Evolutionary conservation across 164 flowering plant species (phyloP).

Genomic region (Nymphaea thermarum): DNA sequence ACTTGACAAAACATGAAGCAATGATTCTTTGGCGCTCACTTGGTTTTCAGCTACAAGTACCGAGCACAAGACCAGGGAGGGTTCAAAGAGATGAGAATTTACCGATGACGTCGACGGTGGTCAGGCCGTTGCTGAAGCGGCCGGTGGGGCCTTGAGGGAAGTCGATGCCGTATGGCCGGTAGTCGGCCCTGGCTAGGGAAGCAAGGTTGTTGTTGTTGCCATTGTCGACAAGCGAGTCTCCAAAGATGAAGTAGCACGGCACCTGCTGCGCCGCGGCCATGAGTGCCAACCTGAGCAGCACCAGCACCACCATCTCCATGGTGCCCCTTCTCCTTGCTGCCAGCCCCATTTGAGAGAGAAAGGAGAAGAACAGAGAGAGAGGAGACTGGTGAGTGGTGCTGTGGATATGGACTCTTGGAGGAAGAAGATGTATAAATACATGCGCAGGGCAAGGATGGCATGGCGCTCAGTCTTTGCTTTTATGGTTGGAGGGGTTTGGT

Average conservation of each 20-base stretch:
- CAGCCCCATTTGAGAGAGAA: slow-evolving; percentile 2
- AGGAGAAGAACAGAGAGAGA: neutral
- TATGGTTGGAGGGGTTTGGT: slow-evolving; percentile 13
- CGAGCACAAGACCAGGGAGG: neutral
- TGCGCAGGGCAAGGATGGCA: neutral
- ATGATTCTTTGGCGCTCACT: neutral
- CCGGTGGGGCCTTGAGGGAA: slow-evolving; percentile 53
- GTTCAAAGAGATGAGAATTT: slow-evolving; percentile 1
- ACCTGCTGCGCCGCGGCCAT: slow-evolving; percentile 29
- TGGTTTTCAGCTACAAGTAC: neutral
- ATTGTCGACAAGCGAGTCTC: slow-evolving; percentile 73
- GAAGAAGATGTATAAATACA: neutral
- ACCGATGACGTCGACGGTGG: slow-evolving; percentile 58
- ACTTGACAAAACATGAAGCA: neutral
- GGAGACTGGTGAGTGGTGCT: neutral
- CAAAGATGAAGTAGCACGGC: slow-evolving; percentile 71
- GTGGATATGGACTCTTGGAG: neutral
- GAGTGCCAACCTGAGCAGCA: neutral
- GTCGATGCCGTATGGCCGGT: slow-evolving; percentile 68
- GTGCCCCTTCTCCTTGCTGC: slow-evolving; percentile 2
- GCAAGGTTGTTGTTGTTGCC: slow-evolving; percentile 58
- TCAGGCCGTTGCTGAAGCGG: slow-evolving; percentile 23
- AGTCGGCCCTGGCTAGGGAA: slow-evolving; percentile 55
- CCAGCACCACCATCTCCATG: slow-evolving; percentile 1
- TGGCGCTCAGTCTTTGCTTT: slow-evolving; percentile 1